phyloP scores from a whole-genome alignment of 2,329 filamentous ascomycete species.

The Neonectria faginata region DNA sequence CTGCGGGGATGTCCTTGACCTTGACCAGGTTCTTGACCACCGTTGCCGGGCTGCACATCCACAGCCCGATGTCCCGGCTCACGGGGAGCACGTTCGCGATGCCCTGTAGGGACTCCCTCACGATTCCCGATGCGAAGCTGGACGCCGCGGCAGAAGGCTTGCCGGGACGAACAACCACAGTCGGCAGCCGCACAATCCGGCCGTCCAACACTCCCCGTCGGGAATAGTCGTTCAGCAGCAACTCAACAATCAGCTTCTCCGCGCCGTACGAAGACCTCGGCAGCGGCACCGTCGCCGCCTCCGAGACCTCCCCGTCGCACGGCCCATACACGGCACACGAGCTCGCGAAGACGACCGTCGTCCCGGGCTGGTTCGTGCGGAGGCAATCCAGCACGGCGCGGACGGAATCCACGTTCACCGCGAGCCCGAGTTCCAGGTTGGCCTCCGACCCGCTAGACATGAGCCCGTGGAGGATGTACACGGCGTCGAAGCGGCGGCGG shows the following conservation, averaged over 20 bases:
- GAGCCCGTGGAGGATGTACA: conserved; percentile 72
- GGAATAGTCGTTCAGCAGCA: conserved; percentile 50
- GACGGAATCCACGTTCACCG: conserved; percentile 70
- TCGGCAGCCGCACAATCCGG: conserved; percentile 68
- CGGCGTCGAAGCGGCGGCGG: conserved; percentile 53
- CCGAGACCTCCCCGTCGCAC: conserved; percentile 30
- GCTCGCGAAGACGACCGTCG: conserved; percentile 68
- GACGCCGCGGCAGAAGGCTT: conserved; percentile 70
- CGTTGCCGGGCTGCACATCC: conserved; percentile 64
- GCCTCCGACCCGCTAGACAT: conserved; percentile 73
- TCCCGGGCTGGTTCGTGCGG: conserved; percentile 57
- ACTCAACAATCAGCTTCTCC: conserved; percentile 71
- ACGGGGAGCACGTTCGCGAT: conserved; percentile 61
- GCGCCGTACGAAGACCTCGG: conserved; percentile 70
- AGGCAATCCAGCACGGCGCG: conserved; percentile 64
- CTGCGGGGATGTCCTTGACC: conserved; percentile 54
- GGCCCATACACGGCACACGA: conserved; percentile 70
- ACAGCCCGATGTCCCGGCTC: conserved; percentile 58
- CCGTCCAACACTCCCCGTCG: conserved; percentile 68
- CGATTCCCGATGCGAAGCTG: conserved; percentile 71
- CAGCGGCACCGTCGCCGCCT: conserved; percentile 51
- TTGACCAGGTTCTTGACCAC: conserved; percentile 62
- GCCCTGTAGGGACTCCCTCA: conserved; percentile 65
- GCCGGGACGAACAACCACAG: conserved; percentile 70
- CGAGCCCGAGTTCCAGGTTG: conserved; percentile 65